Percentiles rank a stretch among this genome's conserved stretches.
Evolutionary conservation across 2,329 filamentous ascomycete genomes (phyloP).

Genomic region (Fusarium tricinctum): DNA sequence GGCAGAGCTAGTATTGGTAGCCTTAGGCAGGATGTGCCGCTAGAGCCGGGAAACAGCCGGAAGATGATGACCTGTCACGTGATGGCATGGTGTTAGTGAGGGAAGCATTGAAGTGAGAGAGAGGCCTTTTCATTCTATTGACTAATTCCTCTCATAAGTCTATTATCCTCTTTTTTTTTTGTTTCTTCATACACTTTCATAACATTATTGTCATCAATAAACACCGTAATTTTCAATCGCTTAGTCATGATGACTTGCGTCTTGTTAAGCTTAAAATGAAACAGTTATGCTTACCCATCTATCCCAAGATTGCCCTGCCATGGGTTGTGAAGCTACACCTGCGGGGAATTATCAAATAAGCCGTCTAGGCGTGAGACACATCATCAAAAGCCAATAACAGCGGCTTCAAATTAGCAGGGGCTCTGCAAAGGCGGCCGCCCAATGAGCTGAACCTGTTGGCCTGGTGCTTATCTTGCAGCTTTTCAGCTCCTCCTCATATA

Average conservation of each 20-base stretch:
- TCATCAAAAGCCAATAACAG: conserved; percentile 44
- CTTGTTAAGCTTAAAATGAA: conserved; percentile 18
- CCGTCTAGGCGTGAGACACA: conserved; percentile 41
- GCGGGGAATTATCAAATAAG: conserved; percentile 30
- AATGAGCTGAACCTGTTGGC: conserved; percentile 26
- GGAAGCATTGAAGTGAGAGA: neutral
- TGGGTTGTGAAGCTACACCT: conserved; percentile 22
- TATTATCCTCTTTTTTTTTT: neutral
- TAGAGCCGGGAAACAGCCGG: conserved; percentile 38
- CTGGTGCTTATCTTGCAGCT: conserved; percentile 33
- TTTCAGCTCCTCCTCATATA: conserved; percentile 33
- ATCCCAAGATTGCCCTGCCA: conserved; percentile 1
- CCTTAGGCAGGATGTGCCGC: conserved; percentile 52
- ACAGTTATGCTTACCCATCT: conserved; percentile 10
- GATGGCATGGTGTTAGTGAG: neutral
- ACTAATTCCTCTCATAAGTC: neutral
- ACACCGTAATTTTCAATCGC: neutral
- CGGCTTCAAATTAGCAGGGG: conserved; percentile 38
- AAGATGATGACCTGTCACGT: conserved; percentile 14
- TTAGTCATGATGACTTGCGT: conserved; percentile 20
- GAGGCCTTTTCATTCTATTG: neutral
- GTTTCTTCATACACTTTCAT: neutral
- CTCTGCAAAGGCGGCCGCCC: conserved; percentile 36
- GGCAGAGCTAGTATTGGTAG: conserved; percentile 43
- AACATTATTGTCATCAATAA: neutral